Base-by-base conservation (phyloP, 495 filamentous ascomycete genomes). In the Penicillium alfredii region DNA sequence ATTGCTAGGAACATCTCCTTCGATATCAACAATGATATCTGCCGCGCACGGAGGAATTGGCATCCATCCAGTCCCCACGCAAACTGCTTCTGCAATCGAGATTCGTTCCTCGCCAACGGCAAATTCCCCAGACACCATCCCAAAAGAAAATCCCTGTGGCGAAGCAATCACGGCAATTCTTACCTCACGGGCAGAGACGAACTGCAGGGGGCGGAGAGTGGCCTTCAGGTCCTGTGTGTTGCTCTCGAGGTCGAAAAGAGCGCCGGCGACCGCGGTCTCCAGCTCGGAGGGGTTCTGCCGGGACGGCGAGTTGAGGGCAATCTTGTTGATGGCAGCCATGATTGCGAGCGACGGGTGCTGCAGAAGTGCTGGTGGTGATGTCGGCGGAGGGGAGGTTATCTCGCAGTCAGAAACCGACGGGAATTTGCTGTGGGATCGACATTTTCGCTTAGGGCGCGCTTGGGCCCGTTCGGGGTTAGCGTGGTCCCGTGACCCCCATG, bases 161-260 rank as follows among this genome's bases (percentile, higher is more conserved):
- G 35, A 10, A 16, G 21, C 9, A 24, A 23, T 31, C 29, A n/a
- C n/a, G n/a, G n/a, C 51, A 60, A 50, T 74, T 75, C 86, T 82
- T 80, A 98, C 92, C 89, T 98, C 92, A 64, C 86, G 84, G 62
- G 92, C 92, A 68, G 84, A 90, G 60, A 85, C 81, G 75, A 98
- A 93, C 78, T 97, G 92, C 64, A 98, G 78, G 61, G 92, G 93
- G 51, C 92, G 78, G 60, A 98, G 82, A 38, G 86, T 78, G 58
- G 73, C 74, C 83, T 86, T 92, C 73, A 98, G 85, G 70, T 98
- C 92, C 61, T 85, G 69, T 60, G 88, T 94, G 79, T 94, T 94
- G 73, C 79, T 86, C 84, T 98, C 92, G 63, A 98, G 81, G 53
- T 98, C 92, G 74, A 82, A 93, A 45, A 98, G 84, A 71, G 90